These are phyloP conservation scores for Aspergillus affinis DNA, from an alignment of 495 filamentous ascomycete genomes.

Conservation along the genomic window DNA sequence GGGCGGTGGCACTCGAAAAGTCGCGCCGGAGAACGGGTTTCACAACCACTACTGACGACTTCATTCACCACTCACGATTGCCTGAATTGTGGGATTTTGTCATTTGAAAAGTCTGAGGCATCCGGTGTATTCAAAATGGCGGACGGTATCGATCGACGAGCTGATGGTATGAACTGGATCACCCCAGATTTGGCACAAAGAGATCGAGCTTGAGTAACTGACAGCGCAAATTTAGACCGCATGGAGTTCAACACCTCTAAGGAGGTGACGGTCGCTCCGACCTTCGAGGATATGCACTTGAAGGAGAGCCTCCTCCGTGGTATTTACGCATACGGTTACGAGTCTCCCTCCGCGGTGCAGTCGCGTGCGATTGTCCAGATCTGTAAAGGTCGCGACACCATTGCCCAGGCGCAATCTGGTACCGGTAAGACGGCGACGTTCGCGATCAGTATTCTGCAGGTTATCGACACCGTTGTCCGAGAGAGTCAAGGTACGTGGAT, in stretches of 20 bases:
- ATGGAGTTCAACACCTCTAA: constrained; percentile 98
- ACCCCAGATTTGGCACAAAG: neutral
- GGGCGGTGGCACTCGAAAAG: constrained; percentile 31
- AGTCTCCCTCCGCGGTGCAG: constrained; percentile 95
- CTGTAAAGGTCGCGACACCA: constrained; percentile 97
- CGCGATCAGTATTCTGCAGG: constrained; percentile 94
- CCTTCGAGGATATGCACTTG: constrained; percentile 76
- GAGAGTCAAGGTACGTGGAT: constrained; percentile 76
- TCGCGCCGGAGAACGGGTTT: constrained; percentile 16
- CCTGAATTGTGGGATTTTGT: constrained; percentile 10
- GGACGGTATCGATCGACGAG: constrained; percentile 90
- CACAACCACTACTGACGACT: neutral
- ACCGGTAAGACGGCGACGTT: constrained; percentile 99
- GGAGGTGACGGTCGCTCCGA: constrained; percentile 85
- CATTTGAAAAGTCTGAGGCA: constrained; percentile 8
- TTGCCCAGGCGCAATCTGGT: constrained; percentile 98
- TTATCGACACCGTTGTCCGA: constrained; percentile 80
- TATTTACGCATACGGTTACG: constrained; percentile 98
- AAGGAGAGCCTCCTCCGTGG: constrained; percentile 96
- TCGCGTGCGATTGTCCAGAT: constrained; percentile 97
- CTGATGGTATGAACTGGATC: constrained; percentile 58
- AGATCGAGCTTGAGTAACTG: constrained; percentile 17
- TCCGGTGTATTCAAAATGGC: constrained; percentile 61
- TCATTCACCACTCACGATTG: constrained; percentile 3
- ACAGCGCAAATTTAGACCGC: constrained; percentile 58